A percentile compares a stretch with the other conserved stretches of the same genome.
Conservation (phyloP, 139 green algal genomes). For the Dunaliella sp. region DNA sequence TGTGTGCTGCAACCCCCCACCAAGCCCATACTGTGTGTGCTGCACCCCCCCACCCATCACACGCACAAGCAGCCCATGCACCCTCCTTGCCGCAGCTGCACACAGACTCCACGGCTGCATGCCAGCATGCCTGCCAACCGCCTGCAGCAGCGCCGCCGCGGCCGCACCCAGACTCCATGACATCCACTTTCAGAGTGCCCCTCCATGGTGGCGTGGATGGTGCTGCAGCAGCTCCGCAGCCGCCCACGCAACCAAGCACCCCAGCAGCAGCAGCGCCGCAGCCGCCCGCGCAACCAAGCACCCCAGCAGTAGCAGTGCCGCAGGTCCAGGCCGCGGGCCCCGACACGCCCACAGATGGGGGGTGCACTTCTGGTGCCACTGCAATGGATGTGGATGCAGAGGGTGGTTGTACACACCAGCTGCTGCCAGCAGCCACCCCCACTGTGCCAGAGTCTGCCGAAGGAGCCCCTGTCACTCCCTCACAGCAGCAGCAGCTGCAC, state of each 20-base stretch:
- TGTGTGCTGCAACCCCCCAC: background rate
- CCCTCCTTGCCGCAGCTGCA: background rate
- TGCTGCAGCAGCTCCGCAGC: background rate
- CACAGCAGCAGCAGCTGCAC: too few species aligned
- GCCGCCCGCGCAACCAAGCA: background rate
- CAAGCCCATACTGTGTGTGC: background rate
- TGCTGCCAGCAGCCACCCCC: too few species aligned
- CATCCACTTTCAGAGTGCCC: background rate
- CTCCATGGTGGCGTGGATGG: background rate
- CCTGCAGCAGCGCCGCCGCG: too few species aligned
- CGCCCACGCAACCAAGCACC: background rate
- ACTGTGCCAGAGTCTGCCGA: too few species aligned
- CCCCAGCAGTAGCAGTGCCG: background rate
- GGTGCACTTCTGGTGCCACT: too few species aligned
- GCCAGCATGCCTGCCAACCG: background rate
- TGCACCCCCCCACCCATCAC: background rate
- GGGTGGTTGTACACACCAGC: too few species aligned
- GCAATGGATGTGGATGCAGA: too few species aligned
- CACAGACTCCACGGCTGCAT: too few species aligned
- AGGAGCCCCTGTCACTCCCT: too few species aligned
- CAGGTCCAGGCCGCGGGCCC: too few species aligned
- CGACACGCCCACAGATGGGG: background rate
- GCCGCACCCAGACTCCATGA: too few species aligned
- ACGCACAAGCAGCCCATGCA: background rate
- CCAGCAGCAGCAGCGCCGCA: background rate